Evolutionary conservation across 305 asterid genomes (phyloP).

Genomic region (Petunia hybrid): DNA sequence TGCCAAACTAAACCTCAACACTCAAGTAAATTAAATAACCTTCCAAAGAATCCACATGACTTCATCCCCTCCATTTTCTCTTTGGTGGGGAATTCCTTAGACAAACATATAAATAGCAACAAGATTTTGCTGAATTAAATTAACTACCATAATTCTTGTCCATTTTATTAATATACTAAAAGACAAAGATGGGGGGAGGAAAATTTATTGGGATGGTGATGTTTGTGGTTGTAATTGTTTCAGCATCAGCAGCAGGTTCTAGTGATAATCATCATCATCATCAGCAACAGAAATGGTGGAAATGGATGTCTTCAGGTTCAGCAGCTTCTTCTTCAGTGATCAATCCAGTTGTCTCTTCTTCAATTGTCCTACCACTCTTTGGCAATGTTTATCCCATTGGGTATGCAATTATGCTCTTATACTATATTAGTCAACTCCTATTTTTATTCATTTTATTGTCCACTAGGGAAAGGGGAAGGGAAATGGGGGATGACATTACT

Average conservation of each 20-base stretch:
- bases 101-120: neutral
- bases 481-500: no score
- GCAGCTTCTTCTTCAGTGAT: slow-evolving; percentile 33
- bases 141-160: slow-evolving; percentile 9
- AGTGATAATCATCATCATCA: slow-evolving; percentile 45
- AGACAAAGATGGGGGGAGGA: slow-evolving; percentile 42
- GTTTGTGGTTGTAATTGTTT: slow-evolving; percentile 46
- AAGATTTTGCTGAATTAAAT: slow-evolving; percentile 33
- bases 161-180: neutral
- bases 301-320: slow-evolving; percentile 46
- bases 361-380: slow-evolving; percentile 69
- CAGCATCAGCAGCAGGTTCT: slow-evolving; percentile 45
- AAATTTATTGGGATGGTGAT: slow-evolving; percentile 43
- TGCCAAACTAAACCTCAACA: slow-evolving; percentile 45
- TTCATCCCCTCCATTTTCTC: slow-evolving; percentile 8
- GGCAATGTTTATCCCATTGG: slow-evolving; percentile 95
- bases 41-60: slow-evolving; percentile 45
- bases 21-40: slow-evolving; percentile 45
- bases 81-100: neutral
- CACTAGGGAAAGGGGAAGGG: no score
- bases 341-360: slow-evolving; percentile 52
- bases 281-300: slow-evolving; percentile 65
- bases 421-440: neutral
- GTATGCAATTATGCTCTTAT: slow-evolving; percentile 49
- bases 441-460: no score